Evolutionary conservation across 805 yeast species (phyloP).

Genomic region (Wickerhamiella vanderwaltii): DNA sequence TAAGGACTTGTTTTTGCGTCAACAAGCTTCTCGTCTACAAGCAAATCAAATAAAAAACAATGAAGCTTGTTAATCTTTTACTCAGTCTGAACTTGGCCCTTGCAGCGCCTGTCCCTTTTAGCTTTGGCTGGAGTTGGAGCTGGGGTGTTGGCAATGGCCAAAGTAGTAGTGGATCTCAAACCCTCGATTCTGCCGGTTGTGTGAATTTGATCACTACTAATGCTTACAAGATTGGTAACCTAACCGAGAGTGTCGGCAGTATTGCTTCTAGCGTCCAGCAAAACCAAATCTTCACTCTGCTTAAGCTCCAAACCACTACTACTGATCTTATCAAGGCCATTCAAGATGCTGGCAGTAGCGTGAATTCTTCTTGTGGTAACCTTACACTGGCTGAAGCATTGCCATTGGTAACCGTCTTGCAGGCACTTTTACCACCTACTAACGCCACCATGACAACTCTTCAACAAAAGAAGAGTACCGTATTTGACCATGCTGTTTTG

Average conservation of each 20-base stretch:
- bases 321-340: neutral
- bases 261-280: neutral
- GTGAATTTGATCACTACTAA: constrained; percentile 4
- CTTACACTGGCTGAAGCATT: constrained; percentile 2
- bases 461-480: constrained; percentile 12
- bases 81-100: neutral
- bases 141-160: neutral
- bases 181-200: neutral
- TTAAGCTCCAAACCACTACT: constrained; percentile 4
- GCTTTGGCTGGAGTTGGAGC: neutral
- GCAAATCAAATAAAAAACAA: too few species aligned
- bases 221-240: constrained; percentile 4
- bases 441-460: constrained; percentile 8
- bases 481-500: constrained; percentile 22
- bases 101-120: neutral
- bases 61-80: neutral
- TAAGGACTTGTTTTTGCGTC: too few species aligned
- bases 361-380: constrained; percentile 3
- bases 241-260: constrained; percentile 1
- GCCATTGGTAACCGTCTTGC: constrained; percentile 2
- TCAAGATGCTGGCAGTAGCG: constrained; percentile 1
- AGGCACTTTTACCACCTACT: constrained; percentile 1
- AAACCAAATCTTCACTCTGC: neutral
- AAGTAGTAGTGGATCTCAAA: too few species aligned
- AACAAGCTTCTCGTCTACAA: too few species aligned